These are phyloP conservation scores for Phylloporus scabripes DNA, from an alignment of 768 basidiomycete species.

Conservation along the genomic window DNA sequence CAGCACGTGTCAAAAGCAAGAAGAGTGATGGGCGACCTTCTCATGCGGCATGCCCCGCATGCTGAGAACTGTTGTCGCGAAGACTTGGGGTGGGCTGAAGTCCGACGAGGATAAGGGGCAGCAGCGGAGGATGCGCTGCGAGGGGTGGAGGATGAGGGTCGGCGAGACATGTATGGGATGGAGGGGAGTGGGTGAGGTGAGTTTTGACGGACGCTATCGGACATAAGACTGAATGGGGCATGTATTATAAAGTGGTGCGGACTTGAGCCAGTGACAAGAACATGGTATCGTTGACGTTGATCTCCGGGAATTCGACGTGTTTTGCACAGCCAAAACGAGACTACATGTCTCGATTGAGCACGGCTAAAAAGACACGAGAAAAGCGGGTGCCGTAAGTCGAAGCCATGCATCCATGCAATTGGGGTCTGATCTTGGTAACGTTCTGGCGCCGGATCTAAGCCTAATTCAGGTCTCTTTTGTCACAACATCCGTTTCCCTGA, in stretches of 20 bases:
- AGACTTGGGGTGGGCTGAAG: conserved; percentile 64
- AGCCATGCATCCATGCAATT: conserved; percentile 23
- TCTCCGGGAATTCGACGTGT: conserved; percentile 25
- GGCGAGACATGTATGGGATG: conserved; percentile 50
- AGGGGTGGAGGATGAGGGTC: conserved; percentile 37
- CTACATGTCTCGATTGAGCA: conserved; percentile 14
- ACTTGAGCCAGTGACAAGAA: conserved; percentile 14
- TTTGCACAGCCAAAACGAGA: conserved; percentile 22
- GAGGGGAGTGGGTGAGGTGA: conserved; percentile 12
- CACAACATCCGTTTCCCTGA: neutral
- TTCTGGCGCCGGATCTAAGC: conserved; percentile 13
- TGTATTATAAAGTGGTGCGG: conserved; percentile 21
- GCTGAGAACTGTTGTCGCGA: conserved; percentile 85
- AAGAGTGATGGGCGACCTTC: conserved; percentile 46
- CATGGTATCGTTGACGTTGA: conserved; percentile 25
- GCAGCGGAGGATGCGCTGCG: conserved; percentile 27
- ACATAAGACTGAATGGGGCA: conserved; percentile 16
- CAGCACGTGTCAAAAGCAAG: neutral
- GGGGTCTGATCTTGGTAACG: conserved; percentile 21
- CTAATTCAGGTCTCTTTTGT: conserved; percentile 3
- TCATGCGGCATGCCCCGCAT: conserved; percentile 88
- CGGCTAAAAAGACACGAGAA: conserved; percentile 32
- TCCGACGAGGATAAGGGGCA: conserved; percentile 41
- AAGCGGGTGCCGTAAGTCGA: conserved; percentile 34
- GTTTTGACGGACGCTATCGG: conserved; percentile 25